phyloP scores from a whole-genome alignment of 768 basidiomycete genomes.

The Ramaria sp. region DNA sequence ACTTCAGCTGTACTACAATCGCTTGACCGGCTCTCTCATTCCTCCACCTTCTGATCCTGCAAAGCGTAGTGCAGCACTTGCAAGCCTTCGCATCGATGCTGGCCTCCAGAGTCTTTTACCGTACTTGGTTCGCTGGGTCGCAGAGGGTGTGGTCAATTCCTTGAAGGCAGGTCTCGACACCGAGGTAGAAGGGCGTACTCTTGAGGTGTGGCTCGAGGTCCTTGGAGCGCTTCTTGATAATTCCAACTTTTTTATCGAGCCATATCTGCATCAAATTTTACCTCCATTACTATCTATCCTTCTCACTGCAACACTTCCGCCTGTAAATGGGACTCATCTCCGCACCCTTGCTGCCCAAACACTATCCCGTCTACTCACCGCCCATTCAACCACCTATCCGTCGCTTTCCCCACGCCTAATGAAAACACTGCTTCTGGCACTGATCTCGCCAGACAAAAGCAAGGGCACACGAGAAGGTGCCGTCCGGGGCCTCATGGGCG shows the following conservation, averaged over 20 bases:
- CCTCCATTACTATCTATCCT: slow-evolving; percentile 88
- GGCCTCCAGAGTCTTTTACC: slow-evolving; percentile 87
- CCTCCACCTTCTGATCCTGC: slow-evolving; percentile 56
- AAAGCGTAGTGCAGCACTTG: slow-evolving; percentile 82
- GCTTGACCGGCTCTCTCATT: slow-evolving; percentile 76
- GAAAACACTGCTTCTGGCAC: slow-evolving; percentile 85
- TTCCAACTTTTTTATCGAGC: slow-evolving; percentile 84
- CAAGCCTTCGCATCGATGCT: slow-evolving; percentile 80
- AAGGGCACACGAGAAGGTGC: slow-evolving; percentile 84
- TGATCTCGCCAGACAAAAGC: slow-evolving; percentile 61
- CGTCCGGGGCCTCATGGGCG: slow-evolving; percentile 73
- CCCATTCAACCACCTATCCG: slow-evolving; percentile 83
- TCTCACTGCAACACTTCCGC: slow-evolving; percentile 76
- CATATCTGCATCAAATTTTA: slow-evolving; percentile 93
- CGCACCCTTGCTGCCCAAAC: slow-evolving; percentile 79
- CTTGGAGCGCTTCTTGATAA: slow-evolving; percentile 81
- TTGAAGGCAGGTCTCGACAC: slow-evolving; percentile 38
- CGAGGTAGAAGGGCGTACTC: slow-evolving; percentile 55
- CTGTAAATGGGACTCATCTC: slow-evolving; percentile 56
- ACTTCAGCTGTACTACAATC: slow-evolving; percentile 88
- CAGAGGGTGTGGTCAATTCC: slow-evolving; percentile 69
- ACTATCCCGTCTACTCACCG: slow-evolving; percentile 68
- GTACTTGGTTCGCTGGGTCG: slow-evolving; percentile 91
- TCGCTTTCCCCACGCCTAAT: slow-evolving; percentile 81
- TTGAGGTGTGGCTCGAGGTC: slow-evolving; percentile 79